Base-by-base conservation (phyloP, 805 yeast genomes). In the Sugiyamaella mastotermitis region DNA sequence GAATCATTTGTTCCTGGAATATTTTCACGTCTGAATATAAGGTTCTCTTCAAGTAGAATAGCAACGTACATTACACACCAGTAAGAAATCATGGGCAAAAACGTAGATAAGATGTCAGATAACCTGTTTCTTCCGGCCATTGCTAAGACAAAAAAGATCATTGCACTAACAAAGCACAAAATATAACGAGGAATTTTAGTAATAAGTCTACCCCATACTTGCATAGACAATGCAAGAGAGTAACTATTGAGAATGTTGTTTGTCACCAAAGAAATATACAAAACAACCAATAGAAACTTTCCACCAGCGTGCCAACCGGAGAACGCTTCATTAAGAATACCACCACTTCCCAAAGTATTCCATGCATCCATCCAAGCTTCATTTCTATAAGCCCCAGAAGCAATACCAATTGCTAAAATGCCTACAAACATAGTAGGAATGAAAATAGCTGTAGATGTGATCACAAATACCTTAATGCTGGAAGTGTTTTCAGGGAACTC, bases 61-160 rank as follows among this genome's bases (percentile, higher is more conserved):
- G 74, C 71, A 50, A 80, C 74, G 57, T 85, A 86, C 63, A 85
- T 83, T 41, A 88, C 75, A 40, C 83, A 74, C 95, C 95, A 85
- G 61, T 85, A 85, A 1, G 94, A 94, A 42, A 85, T 73, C 95
- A 85, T 85, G 7, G 95, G 95, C 51, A 85, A 64, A 60, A 85
- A 85, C 52, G 85, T 85, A 8, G 85, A 77, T 48, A 85, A 64
- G 43, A 86, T 83, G 2, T 76, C 68, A 40, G 84, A 68, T 55
- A 86, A 81, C 49, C 79, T 78, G 54, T 80, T 64, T 50, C 81
- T 70, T 8, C 95, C 95, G 16, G 74, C 88, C 42, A 84, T 61
- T 1, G 94, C 79, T 55, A 85, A 72, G 3, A 80, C 75, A 45
- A 83, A 64, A 51, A 79, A 82, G 16, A 82, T 62, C 1, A 66